Conservation (phyloP, 352 stramenopile species). For the Globisporangium cystogenes region DNA sequence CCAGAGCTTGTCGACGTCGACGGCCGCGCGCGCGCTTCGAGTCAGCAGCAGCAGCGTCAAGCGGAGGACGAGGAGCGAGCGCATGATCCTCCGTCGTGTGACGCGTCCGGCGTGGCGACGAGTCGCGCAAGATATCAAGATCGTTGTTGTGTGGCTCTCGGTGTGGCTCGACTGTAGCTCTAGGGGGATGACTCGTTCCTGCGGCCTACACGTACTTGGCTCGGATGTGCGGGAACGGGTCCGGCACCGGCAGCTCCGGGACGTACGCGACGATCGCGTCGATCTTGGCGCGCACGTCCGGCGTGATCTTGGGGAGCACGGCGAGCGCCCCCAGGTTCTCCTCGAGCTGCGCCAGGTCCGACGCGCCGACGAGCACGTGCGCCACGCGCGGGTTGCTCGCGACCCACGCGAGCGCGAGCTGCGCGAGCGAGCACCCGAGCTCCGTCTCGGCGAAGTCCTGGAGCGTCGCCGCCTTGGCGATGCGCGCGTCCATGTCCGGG, state of each 20-base stretch:
- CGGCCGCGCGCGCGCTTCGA: background rate
- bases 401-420: constrained; percentile 40
- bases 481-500: constrained; percentile 13
- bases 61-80: background rate
- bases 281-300: constrained; percentile 39
- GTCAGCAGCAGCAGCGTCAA: background rate
- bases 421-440: constrained; percentile 8
- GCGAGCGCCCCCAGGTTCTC: constrained; percentile 46
- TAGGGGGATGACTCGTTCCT: no score
- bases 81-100: background rate
- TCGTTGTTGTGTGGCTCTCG: background rate
- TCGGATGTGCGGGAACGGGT: constrained; percentile 1
- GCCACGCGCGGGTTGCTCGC: constrained; percentile 27
- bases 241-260: background rate
- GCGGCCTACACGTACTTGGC: constrained; percentile 5
- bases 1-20: constrained; percentile 7
- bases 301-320: constrained; percentile 33
- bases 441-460: constrained; percentile 17
- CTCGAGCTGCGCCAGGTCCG: constrained; percentile 34
- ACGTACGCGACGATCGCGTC: constrained; percentile 31
- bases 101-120: no score
- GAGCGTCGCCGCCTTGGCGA: constrained; percentile 13
- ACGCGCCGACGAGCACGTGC: constrained; percentile 32
- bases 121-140: no score
- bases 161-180: no score